Evolutionary conservation across 805 yeast genomes (phyloP).

Genomic region (Saccharomyces cerevisiae): DNA sequence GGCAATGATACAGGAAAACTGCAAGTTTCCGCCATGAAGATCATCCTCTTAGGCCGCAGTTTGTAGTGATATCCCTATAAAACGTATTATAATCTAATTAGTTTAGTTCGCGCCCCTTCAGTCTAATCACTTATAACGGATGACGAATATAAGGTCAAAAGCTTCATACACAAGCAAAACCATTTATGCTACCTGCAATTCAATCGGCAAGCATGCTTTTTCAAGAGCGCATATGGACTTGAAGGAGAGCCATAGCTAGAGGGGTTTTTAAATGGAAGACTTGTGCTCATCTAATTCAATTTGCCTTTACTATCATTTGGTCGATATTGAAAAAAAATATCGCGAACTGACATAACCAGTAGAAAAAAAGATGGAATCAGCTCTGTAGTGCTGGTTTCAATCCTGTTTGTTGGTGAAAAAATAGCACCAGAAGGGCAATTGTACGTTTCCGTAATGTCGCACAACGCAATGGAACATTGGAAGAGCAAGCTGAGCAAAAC

Average conservation of each 20-base stretch:
- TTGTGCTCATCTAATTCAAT: neutral
- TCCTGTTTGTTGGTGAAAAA: neutral
- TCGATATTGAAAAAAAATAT: neutral
- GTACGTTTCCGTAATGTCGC: neutral
- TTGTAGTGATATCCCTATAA: neutral
- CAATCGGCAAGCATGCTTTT: neutral
- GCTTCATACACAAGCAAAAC: neutral
- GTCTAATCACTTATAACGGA: neutral
- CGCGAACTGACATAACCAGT: neutral
- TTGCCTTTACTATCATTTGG: neutral
- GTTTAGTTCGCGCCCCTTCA: neutral
- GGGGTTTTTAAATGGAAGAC: neutral
- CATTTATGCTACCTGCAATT: neutral
- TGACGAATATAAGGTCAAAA: neutral
- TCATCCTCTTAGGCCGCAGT: neutral
- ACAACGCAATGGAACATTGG: neutral
- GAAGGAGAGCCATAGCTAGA: neutral
- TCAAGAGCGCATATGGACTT: neutral
- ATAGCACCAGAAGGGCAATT: neutral
- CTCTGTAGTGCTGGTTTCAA: neutral
- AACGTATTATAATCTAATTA: neutral
- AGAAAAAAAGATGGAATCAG: neutral
- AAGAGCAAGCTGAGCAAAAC: neutral
- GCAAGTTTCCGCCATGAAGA: neutral
- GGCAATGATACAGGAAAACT: neutral